phyloP scores from a whole-genome alignment of 306 rosid species.

The Dalbergia oliveri region DNA sequence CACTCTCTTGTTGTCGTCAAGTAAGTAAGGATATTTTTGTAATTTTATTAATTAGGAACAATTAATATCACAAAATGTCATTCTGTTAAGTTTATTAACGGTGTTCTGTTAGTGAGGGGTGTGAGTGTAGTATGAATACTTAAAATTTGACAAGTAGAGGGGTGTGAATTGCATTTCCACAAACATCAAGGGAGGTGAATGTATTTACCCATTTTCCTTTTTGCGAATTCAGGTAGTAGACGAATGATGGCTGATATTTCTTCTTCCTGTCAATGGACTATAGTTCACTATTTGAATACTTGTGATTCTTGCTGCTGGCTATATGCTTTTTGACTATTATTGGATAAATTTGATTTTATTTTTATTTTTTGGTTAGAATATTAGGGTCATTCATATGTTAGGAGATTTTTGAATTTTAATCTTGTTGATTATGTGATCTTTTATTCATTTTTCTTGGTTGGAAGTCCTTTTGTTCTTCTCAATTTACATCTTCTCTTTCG shows the following conservation, averaged over 20 bases:
- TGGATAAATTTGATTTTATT: neutral
- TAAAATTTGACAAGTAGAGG: too few relatives aligned
- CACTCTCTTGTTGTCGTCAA: too few relatives aligned
- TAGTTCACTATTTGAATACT: constrained; percentile 28
- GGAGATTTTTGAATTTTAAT: constrained; percentile 13
- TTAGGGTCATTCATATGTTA: neutral
- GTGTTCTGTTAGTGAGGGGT: too few relatives aligned
- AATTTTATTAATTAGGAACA: too few relatives aligned
- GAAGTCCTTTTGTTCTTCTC: constrained; percentile 15
- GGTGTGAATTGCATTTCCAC: too few relatives aligned
- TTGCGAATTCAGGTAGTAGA: constrained; percentile 28
- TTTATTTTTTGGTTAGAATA: neutral
- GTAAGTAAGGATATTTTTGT: too few relatives aligned
- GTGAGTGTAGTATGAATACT: too few relatives aligned
- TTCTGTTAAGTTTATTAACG: too few relatives aligned
- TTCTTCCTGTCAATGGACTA: constrained; percentile 4
- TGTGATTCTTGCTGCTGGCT: neutral
- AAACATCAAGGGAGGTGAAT: too few relatives aligned
- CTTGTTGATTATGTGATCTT: constrained; percentile 37
- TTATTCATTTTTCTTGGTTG: constrained; percentile 11
- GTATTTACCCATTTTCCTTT: too few relatives aligned
- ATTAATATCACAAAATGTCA: too few relatives aligned
- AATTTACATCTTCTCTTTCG: constrained; percentile 28
- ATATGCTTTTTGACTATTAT: neutral
- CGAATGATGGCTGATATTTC: constrained; percentile 25